Base-by-base conservation (phyloP, 352 stramenopile genomes). In the Plasmopara muralis region DNA sequence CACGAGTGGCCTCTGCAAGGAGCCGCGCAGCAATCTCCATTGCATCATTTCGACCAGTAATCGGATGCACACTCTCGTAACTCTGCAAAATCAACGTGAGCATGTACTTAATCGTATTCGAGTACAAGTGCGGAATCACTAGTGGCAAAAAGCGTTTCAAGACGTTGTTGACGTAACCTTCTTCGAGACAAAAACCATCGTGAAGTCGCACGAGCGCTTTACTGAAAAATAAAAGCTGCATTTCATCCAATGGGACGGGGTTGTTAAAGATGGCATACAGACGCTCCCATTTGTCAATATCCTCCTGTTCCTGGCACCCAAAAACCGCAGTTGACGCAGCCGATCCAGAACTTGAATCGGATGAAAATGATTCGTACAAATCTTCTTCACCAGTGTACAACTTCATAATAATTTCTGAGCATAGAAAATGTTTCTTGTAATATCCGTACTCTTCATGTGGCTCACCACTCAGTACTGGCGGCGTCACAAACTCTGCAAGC, bases 371-470 rank as follows among this genome's bases (percentile, higher is more conserved):
- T 51, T 93, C 80, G 64, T 93, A 93, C 53, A 93, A 49, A 45
- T 93, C 83, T 35, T 93, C 83, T 47, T 93, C 83, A 30, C 83
- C 83, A 18, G 83, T 92, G 66, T 93, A 93, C 5, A 93, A 68
- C 55, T 89, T 90, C 83, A 93, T 93, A 50, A 93, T 91, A 60
- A 93, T 91, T 68, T 93, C 83, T 1, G 83, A 93, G 66, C 83
- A 93, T 31, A 93, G 57, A 53, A 93, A 93, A 50, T 88, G 79
- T 46, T 84, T 87, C 58, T 93, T 93, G 70, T 93, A 93, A 60
- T 86, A 93, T 6, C 83, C 83, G 57, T 93, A 93, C 64, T 93
- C 83, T 47, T 93, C 83, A 55, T 93, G 78, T 4, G 83, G 80
- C 43, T 90, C 80, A 7, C 77, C 78, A 42, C 33, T 68, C 13